Conservation (phyloP, 176 grass and related monocot genomes). For the Guadua angustifolia region DNA sequence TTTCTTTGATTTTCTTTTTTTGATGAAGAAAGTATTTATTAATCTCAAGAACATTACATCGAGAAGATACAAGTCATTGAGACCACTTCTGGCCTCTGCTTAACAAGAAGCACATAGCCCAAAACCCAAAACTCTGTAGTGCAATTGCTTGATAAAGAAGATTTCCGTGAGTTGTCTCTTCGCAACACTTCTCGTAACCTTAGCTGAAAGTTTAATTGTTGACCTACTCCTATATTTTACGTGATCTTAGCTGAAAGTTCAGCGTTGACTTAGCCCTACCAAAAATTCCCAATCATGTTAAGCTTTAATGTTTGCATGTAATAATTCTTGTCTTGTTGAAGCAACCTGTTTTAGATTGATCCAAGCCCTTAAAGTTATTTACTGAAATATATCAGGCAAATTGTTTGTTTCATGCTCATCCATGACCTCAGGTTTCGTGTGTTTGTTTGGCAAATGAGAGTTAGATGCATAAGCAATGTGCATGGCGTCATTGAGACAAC, state of each 20-base stretch:
- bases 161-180: slow-evolving; percentile 13
- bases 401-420: background rate
- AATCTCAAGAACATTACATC: too few species aligned
- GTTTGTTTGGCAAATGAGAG: slow-evolving; percentile 19
- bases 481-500: background rate
- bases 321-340: background rate
- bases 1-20: slow-evolving; percentile 37
- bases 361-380: background rate
- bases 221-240: background rate
- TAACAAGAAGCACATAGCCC: too few species aligned
- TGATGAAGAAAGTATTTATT: too few species aligned
- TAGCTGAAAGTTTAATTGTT: slow-evolving; percentile 11
- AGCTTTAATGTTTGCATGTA: background rate
- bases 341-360: slow-evolving; percentile 14
- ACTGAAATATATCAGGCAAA: background rate
- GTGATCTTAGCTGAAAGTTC: slow-evolving; percentile 23
- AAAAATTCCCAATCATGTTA: slow-evolving; percentile 28
- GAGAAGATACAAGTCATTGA: too few species aligned
- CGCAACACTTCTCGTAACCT: background rate
- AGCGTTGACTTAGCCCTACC: background rate
- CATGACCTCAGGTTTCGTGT: slow-evolving; percentile 31
- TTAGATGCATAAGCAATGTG: slow-evolving; percentile 22
- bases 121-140: too few species aligned
- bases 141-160: background rate
- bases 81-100: too few species aligned